A percentile compares a stretch with the other conserved stretches of the same genome.
Conservation (phyloP, 73 alveolate species). For the Paramecium sexaurelia region DNA sequence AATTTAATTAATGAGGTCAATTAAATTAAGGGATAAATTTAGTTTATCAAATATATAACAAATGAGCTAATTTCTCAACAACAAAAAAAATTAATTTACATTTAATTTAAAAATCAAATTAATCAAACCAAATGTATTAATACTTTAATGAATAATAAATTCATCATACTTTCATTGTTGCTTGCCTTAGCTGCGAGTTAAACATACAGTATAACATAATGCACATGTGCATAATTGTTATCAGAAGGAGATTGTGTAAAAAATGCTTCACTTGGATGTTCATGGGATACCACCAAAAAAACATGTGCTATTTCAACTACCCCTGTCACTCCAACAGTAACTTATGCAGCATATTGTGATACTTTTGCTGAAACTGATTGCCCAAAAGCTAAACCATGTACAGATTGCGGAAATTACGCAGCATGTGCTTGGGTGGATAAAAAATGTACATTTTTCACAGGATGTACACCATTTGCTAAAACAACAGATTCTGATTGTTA, state of each 20-base stretch:
- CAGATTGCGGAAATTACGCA: not conserved
- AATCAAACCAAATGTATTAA: not conserved
- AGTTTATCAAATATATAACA: too few relatives aligned
- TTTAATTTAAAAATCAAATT: too few relatives aligned
- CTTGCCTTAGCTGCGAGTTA: not conserved
- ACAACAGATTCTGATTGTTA: not conserved
- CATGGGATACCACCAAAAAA: not conserved
- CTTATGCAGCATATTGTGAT: not conserved
- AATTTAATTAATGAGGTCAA: too few relatives aligned
- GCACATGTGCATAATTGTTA: not conserved
- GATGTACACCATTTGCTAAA: not conserved
- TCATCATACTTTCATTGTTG: not conserved
- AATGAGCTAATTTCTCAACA: too few relatives aligned
- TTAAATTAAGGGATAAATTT: too few relatives aligned
- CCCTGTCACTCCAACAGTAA: not conserved
- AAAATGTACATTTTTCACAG: not conserved
- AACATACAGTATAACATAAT: not conserved
- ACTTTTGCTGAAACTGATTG: not conserved
- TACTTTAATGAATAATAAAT: not conserved
- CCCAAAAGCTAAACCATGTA: not conserved
- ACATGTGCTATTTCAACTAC: not conserved
- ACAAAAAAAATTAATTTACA: too few relatives aligned
- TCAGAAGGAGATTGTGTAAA: constrained; percentile 9
- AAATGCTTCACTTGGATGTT: not conserved
- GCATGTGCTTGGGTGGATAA: not conserved